Percentiles rank a stretch among this genome's conserved stretches.
Evolutionary conservation across 2,329 filamentous ascomycete genomes (phyloP).

Genomic region (Penicillium sclerotiorum): DNA sequence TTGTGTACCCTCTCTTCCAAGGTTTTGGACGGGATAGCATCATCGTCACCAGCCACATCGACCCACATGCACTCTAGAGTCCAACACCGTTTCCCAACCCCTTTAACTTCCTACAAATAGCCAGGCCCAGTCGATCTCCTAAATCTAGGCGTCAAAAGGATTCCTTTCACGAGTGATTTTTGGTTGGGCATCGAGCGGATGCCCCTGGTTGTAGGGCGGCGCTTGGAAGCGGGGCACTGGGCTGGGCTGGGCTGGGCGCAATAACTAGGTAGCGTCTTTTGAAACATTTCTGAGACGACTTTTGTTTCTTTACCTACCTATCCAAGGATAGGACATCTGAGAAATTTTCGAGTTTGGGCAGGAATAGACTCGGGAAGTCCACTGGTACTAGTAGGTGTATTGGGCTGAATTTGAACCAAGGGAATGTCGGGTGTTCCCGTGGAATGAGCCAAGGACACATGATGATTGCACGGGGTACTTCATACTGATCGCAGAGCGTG

Average conservation of each 20-base stretch:
- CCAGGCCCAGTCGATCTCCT: too few relatives aligned
- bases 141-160: too few relatives aligned
- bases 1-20: constrained; percentile 4
- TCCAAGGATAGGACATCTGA: neutral
- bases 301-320: too few relatives aligned
- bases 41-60: constrained; percentile 1
- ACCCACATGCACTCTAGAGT: neutral
- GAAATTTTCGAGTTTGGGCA: neutral
- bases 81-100: too few relatives aligned
- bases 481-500: too few relatives aligned
- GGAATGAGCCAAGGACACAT: constrained; percentile 6
- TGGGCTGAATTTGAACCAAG: neutral
- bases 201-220: neutral
- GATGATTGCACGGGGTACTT: neutral
- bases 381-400: neutral
- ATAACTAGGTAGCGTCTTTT: too few relatives aligned
- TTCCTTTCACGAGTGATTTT: too few relatives aligned
- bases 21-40: constrained; percentile 4
- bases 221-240: neutral
- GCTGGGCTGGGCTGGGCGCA: too few relatives aligned
- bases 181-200: neutral
- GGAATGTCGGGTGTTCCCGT: constrained; percentile 5
- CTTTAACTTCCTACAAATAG: too few relatives aligned
- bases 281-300: neutral
- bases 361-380: neutral